Conservation (phyloP, 2,329 filamentous ascomycete genomes). For the Lithohypha guttulata region DNA sequence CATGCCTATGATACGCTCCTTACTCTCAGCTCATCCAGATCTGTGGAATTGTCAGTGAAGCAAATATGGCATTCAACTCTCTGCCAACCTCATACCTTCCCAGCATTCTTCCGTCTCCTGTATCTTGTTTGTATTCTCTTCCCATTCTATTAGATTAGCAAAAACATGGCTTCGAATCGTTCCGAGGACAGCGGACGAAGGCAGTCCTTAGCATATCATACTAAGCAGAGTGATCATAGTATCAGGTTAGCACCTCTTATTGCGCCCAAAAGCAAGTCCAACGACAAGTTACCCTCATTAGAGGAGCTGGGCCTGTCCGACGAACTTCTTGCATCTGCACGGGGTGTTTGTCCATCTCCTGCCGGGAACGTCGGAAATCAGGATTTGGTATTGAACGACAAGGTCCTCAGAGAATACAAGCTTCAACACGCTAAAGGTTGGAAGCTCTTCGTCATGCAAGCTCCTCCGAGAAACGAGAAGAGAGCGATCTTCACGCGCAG, state of each 20-base stretch:
- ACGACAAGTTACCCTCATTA: too few species aligned
- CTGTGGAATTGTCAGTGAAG: too few species aligned
- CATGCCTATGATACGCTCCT: too few species aligned
- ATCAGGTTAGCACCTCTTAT: too few species aligned
- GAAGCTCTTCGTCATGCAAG: slow-evolving; percentile 40
- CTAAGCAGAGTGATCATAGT: too few species aligned
- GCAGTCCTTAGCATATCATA: too few species aligned
- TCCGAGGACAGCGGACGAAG: background rate
- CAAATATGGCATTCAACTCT: too few species aligned
- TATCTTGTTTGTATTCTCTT: background rate
- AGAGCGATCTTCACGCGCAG: slow-evolving; percentile 43
- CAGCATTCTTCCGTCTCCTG: background rate
- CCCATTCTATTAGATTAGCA: background rate
- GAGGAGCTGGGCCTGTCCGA: too few species aligned
- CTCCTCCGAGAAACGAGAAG: slow-evolving; percentile 42
- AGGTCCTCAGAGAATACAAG: slow-evolving; percentile 9
- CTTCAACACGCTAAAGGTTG: too few species aligned
- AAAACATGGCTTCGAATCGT: background rate
- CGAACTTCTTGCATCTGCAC: too few species aligned
- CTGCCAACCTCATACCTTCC: background rate
- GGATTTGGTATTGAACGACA: background rate
- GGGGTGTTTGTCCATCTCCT: background rate
- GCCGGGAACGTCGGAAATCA: background rate
- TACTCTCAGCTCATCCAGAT: too few species aligned
- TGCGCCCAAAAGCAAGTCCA: too few species aligned